These are phyloP conservation scores for Ambrosia artemisiifolia DNA, from an alignment of 129 eudicot genomes.

Conservation along the genomic window DNA sequence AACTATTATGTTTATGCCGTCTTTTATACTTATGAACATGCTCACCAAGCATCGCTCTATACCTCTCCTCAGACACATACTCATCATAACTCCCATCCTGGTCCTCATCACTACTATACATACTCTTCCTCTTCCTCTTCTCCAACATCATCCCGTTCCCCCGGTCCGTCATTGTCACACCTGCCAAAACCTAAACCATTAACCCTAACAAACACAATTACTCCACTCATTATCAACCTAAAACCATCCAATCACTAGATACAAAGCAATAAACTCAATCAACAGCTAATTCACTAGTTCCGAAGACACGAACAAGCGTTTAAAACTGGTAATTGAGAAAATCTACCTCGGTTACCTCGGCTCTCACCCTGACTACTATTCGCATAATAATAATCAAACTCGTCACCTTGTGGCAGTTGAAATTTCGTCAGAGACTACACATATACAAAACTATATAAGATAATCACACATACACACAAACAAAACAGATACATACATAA, in stretches of 20 bases:
- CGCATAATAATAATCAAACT: conserved; percentile 54
- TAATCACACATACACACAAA: too few relatives aligned
- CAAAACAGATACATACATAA: too few relatives aligned
- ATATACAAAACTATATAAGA: too few relatives aligned
- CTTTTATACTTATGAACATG: conserved; percentile 85
- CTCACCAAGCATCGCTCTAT: conserved; percentile 90
- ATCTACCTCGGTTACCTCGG: conserved; percentile 75
- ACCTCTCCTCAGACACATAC: conserved; percentile 70
- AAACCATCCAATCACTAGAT: conserved; percentile 11
- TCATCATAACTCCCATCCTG: conserved; percentile 49
- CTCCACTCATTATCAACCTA: too few relatives aligned
- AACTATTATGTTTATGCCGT: conserved; percentile 47
- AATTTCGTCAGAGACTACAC: too few relatives aligned
- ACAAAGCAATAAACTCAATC: conserved; percentile 8
- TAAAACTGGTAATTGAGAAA: not conserved
- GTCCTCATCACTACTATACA: conserved; percentile 76
- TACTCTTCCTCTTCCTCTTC: conserved; percentile 56
- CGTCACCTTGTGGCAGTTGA: too few relatives aligned
- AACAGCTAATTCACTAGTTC: not conserved
- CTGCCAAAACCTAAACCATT: conserved; percentile 36
- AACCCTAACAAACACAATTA: too few relatives aligned
- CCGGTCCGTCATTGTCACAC: conserved; percentile 48
- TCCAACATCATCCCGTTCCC: conserved; percentile 53
- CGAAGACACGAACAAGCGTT: not conserved
- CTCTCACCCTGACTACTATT: conserved; percentile 96